Percentiles rank a stretch among this genome's conserved stretches.
Conservation (phyloP, 2,329 filamentous ascomycete genomes). For the Hawksworthiomyces lignivorus region DNA sequence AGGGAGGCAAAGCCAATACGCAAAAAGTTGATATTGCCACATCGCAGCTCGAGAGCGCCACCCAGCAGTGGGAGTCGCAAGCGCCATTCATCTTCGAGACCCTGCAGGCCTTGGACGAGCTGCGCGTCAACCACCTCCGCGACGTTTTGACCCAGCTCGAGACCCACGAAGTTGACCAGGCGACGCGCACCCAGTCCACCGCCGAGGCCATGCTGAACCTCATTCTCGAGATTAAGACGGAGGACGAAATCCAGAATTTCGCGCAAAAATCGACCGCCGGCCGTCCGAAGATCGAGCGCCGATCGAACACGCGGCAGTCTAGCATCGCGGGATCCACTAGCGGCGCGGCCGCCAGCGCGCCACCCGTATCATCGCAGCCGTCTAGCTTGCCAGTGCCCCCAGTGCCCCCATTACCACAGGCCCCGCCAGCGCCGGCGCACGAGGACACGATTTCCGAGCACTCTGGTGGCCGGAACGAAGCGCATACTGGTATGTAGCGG, state of each 20-base stretch:
- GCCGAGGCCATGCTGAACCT: constrained; percentile 75
- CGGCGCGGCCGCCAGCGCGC: constrained; percentile 24
- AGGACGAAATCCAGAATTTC: constrained; percentile 77
- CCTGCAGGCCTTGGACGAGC: constrained; percentile 85
- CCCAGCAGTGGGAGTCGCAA: constrained; percentile 84
- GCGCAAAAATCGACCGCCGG: constrained; percentile 35
- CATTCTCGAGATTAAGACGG: constrained; percentile 78
- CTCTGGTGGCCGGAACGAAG: constrained; percentile 31
- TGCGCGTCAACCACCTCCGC: constrained; percentile 78
- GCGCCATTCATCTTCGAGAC: constrained; percentile 92
- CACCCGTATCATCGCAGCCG: constrained; percentile 1
- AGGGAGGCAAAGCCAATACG: constrained; percentile 67
- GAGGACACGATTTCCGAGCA: constrained; percentile 36
- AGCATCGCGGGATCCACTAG: constrained; percentile 26
- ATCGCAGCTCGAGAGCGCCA: constrained; percentile 67
- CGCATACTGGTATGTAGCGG: constrained; percentile 23
- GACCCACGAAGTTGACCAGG: constrained; percentile 83
- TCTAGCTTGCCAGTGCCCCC: background rate
- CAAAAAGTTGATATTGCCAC: constrained; percentile 71
- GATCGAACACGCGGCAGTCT: constrained; percentile 34
- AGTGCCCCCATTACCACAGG: constrained; percentile 16
- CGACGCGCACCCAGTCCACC: constrained; percentile 65
- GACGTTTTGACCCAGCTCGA: constrained; percentile 88
- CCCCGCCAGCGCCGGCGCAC: constrained; percentile 10
- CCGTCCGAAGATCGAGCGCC: constrained; percentile 35